Evolutionary conservation across 139 green algal species (phyloP), one percentile per base, ranked within the genome.

Genomic region (Volvox africanus): DNA sequence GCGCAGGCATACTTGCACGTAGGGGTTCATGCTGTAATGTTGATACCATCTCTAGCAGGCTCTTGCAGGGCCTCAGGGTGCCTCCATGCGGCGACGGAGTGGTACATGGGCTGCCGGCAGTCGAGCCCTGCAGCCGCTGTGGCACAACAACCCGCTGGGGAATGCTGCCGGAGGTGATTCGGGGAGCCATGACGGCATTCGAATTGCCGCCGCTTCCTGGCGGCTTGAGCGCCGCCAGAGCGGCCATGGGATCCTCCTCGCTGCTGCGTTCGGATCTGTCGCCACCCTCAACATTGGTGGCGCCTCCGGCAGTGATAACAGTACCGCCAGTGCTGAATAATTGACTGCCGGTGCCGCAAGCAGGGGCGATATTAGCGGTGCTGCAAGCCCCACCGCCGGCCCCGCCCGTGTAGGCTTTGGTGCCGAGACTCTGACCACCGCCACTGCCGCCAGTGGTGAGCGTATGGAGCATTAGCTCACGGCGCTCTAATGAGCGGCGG

Each of bases 1-100:
- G 94, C 24, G 94, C 91, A 0, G 88, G 85, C 80, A 94, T 85
- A 24, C 36, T 65, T 28, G 68, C 84, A 44, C 68, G 36, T 6
- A 89, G 84, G 32, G 69, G 68, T 2, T 89, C 84, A 16, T 37
- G 26, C 1, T 50, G 20, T 20, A 73, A 21, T 28, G 55, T 62
- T 2, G 71, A 82, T 1, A 90, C 67, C 28, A 92, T n/a, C 30
- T 89, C 78, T 67, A 75, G 9, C 24, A 88, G 32, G 18, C n/a
- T 65, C 61, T 61, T 55, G 18, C n/a, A 21, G 17, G 61, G 22
- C 13, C 11, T 14, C 30, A 77, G 36, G 61, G 62, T 21, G 33
- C 32, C 32, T 35, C 76, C 76, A 20, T 30, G 21, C 73, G 73
- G 67, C 11, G 67, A 75, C 67, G 14, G 22, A 75, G 67, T 35